Base-by-base conservation (phyloP, 2,329 filamentous ascomycete genomes). In the Colletotrichum trifolii region DNA sequence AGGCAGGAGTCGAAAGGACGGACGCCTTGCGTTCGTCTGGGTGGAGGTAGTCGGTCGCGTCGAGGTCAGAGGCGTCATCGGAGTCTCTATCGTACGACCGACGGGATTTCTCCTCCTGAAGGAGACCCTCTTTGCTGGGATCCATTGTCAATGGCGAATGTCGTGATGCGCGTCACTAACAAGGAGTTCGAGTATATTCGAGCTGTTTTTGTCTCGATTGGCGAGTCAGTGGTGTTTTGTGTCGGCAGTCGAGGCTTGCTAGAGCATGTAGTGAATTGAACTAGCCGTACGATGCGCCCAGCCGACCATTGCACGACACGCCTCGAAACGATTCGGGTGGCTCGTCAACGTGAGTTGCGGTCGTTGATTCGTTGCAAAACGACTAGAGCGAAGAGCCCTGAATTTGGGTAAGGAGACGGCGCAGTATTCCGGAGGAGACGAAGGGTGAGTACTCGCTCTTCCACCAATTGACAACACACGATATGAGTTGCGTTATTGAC, bases 101-200 rank as follows among this genome's bases (percentile, higher is more conserved):
- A 39, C 71, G 71, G 46, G 68, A 69, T 36, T 74, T 67, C 42
- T 66, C 69, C 46, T 68, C 58, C 6, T 64, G 62, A 12, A 77
- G 71, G 34, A 77, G 74, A 13, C 74, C 72, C 66, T 76, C 71
- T 45, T 70, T 72, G 57, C 73, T 76, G 17, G 71, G 73, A 65
- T 77, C 75, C 73, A 67, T 70, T 25, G 47, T 47, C 33, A 35
- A 11, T 48, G 42, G 25, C 15, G 4, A n/a, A 17, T 17, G 17
- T 43, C 42, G 42, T 25, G 25, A 25, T 25, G 42, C 12, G 42
- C 15, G 10, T n/a, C n/a, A 17, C 43, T 17, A 15, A 46, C 15
- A 10, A 10, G 43, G 10, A 46, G 43, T 11, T 10, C 15, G 43
- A 17, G n/a, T 46, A 34, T 7, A 34, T 9, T 48, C 17, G 46